These are phyloP conservation scores for Arabis alpina DNA, from an alignment of 345 rosid genomes.

Conservation along the genomic window DNA sequence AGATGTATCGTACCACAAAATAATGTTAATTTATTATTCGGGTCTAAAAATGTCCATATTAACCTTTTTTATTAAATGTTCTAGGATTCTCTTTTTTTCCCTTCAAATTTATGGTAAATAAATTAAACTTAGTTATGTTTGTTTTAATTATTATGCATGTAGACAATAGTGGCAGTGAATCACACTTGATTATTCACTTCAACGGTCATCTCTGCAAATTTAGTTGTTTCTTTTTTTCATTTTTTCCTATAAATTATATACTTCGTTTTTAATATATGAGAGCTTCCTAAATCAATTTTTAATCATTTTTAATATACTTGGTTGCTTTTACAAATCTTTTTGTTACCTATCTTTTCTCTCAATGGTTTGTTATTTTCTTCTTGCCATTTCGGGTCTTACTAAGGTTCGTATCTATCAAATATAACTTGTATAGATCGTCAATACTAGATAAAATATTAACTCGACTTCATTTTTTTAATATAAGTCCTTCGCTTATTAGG, in stretches of 20 bases:
- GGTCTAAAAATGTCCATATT: not conserved
- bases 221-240: not conserved
- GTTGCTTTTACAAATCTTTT: constrained; percentile 27
- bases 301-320: constrained; percentile 13
- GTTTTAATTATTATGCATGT: constrained; percentile 10
- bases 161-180: constrained; percentile 30
- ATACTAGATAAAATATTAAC: not conserved
- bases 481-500: too few species aligned
- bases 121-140: not conserved
- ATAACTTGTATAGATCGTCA: constrained; percentile 10
- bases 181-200: constrained; percentile 35
- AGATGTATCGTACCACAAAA: constrained; percentile 39
- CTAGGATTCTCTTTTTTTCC: constrained; percentile 14
- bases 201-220: constrained; percentile 41
- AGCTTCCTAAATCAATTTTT: constrained; percentile 22
- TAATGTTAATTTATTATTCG: constrained; percentile 10
- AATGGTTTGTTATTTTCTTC: constrained; percentile 25
- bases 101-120: constrained; percentile 18
- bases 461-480: too few species aligned
- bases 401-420: constrained; percentile 17
- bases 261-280: not conserved
- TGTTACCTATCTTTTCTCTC: not conserved
- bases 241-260: not conserved
- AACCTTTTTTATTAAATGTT: constrained; percentile 28
- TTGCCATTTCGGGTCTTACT: constrained; percentile 21